A percentile compares a stretch with the other conserved stretches of the same genome.
Conservation (phyloP, 305 asterid genomes). For the Solanum aculeatissimum region DNA sequence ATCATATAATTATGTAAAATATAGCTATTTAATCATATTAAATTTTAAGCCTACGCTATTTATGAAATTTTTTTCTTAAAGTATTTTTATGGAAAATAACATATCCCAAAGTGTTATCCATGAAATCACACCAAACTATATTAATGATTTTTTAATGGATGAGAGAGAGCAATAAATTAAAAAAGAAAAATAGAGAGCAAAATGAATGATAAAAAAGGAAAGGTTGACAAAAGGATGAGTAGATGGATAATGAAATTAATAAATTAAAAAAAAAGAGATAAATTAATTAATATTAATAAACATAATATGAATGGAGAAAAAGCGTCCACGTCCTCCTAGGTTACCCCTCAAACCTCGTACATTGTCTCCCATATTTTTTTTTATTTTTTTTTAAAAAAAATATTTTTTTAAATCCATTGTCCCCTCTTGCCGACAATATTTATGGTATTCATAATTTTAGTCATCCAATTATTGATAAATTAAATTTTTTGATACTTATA, state of each 20-base stretch:
- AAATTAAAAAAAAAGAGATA: not conserved
- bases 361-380: not conserved
- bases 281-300: not conserved
- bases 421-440: conserved; percentile 37
- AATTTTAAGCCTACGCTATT: too few species aligned
- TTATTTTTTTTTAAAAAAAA: conserved; percentile 12
- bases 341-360: conserved; percentile 31
- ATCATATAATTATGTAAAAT: too few species aligned
- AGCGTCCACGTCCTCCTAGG: conserved; percentile 34
- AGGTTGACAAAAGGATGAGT: conserved; percentile 17
- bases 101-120: too few species aligned
- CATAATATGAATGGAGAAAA: conserved; percentile 26
- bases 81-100: too few species aligned
- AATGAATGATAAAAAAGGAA: conserved; percentile 2
- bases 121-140: too few species aligned
- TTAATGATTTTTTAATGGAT: too few species aligned
- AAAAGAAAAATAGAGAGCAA: not conserved
- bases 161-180: not conserved
- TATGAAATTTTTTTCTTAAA: too few species aligned
- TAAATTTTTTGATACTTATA: not conserved
- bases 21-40: too few species aligned
- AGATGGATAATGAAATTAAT: not conserved
- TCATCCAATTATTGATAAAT: not conserved
- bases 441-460: not conserved
- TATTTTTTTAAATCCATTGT: not conserved